Conservation (phyloP, 83 land plant genomes). For the Picea abies region DNA sequence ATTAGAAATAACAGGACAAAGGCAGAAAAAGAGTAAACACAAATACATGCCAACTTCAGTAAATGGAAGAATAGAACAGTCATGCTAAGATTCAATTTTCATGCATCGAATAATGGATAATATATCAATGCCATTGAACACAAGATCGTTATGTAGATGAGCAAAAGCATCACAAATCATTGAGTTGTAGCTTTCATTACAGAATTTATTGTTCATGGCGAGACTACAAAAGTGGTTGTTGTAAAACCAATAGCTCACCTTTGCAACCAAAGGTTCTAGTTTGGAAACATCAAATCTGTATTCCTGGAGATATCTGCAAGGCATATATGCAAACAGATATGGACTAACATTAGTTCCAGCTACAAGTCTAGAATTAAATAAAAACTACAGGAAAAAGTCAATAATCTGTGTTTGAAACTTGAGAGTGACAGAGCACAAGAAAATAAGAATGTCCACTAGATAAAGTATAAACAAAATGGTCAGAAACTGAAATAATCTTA, state of each 20-base stretch:
- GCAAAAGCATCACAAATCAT: no score
- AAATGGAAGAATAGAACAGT: not conserved
- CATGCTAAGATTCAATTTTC: not conserved
- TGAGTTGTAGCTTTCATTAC: not conserved
- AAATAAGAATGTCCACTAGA: not conserved
- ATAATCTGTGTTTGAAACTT: no score
- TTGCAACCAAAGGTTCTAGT: slow-evolving; percentile 93
- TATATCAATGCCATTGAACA: not conserved
- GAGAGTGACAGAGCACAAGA: not conserved
- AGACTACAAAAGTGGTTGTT: not conserved
- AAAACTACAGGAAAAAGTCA: no score
- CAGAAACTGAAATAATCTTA: not conserved
- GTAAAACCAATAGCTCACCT: slow-evolving; percentile 44
- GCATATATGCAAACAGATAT: slow-evolving; percentile 1
- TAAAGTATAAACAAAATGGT: not conserved
- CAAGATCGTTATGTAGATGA: not conserved
- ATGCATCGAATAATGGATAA: not conserved
- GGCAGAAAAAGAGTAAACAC: not conserved
- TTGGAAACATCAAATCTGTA: slow-evolving; percentile 93
- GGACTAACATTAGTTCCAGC: not conserved
- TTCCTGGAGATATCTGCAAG: slow-evolving; percentile 65
- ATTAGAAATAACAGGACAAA: not conserved
- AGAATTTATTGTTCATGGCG: not conserved
- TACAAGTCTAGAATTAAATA: not conserved
- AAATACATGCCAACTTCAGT: not conserved